Evolutionary conservation across 139 green algal genomes (phyloP).

Genomic region (Helicosporidium sp.): DNA sequence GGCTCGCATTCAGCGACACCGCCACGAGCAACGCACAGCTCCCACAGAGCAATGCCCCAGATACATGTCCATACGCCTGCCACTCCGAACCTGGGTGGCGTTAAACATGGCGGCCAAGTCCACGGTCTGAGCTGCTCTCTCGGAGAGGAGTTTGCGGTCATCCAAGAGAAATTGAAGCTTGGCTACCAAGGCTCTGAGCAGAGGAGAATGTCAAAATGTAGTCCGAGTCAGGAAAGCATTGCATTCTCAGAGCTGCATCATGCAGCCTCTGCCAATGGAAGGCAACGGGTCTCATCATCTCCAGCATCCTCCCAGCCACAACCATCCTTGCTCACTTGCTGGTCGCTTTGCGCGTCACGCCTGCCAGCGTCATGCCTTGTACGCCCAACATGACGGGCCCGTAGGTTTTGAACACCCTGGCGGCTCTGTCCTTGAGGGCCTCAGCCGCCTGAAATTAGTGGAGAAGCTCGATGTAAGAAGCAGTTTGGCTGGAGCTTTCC

Average conservation of each 20-base stretch:
- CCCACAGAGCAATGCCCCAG: no score
- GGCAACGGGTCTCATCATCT: not conserved
- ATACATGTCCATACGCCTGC: no score
- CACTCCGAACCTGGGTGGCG: constrained; percentile 33
- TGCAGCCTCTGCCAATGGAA: no score
- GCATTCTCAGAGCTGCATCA: no score
- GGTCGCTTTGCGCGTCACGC: constrained; percentile 68
- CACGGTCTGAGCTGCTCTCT: constrained; percentile 21
- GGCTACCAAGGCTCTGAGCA: constrained; percentile 51
- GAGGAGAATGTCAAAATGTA: not conserved
- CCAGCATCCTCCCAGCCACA: not conserved
- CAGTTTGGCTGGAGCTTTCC: not conserved
- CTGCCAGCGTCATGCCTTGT: constrained; percentile 40
- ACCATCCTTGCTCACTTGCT: constrained; percentile 12
- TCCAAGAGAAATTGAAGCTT: constrained; percentile 89
- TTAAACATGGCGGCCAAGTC: constrained; percentile 60
- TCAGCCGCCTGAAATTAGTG: constrained; percentile 34
- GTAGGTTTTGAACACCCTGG: constrained; percentile 72
- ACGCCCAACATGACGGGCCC: constrained; percentile 66
- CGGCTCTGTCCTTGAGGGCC: constrained; percentile 54
- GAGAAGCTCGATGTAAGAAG: not conserved
- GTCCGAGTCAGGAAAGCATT: not conserved
- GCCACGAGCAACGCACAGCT: not conserved
- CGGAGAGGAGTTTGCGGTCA: constrained; percentile 37
- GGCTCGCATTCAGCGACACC: not conserved